Percentiles rank a stretch among this genome's conserved stretches.
These are phyloP conservation scores for Cadophora malorum DNA, from an alignment of 2,329 filamentous ascomycete species.

Conservation along the genomic window DNA sequence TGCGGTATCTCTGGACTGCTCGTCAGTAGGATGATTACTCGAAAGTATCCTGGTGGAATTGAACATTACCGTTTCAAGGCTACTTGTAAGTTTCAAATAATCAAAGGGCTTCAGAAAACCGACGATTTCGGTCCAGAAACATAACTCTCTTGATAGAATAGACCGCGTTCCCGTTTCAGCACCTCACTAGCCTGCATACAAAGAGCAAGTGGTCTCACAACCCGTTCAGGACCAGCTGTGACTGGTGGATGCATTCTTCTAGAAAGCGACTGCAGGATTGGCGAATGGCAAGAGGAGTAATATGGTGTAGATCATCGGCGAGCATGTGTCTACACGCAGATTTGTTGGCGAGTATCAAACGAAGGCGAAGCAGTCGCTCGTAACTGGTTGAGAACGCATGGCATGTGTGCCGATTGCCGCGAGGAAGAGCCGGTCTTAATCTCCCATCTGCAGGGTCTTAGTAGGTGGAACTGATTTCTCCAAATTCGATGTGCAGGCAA, in stretches of 20 bases:
- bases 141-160: not conserved
- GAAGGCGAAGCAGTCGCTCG: too few species aligned
- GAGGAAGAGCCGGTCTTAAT: not conserved
- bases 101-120: not conserved
- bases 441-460: slow-evolving; percentile 13
- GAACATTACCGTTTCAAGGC: not conserved
- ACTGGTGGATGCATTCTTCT: not conserved
- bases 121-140: too few species aligned
- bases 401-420: not conserved
- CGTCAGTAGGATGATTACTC: not conserved
- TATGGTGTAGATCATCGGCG: not conserved
- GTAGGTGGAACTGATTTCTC: not conserved
- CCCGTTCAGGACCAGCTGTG: not conserved
- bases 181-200: not conserved
- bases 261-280: not conserved
- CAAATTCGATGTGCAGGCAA: not conserved
- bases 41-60: not conserved
- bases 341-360: not conserved
- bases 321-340: not conserved
- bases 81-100: not conserved
- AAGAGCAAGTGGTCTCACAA: not conserved
- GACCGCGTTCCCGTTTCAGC: not conserved
- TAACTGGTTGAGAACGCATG: too few species aligned
- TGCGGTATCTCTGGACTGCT: not conserved
- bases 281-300: not conserved